Conservation (phyloP, 2,329 filamentous ascomycete genomes). For the Claviceps capensis region DNA sequence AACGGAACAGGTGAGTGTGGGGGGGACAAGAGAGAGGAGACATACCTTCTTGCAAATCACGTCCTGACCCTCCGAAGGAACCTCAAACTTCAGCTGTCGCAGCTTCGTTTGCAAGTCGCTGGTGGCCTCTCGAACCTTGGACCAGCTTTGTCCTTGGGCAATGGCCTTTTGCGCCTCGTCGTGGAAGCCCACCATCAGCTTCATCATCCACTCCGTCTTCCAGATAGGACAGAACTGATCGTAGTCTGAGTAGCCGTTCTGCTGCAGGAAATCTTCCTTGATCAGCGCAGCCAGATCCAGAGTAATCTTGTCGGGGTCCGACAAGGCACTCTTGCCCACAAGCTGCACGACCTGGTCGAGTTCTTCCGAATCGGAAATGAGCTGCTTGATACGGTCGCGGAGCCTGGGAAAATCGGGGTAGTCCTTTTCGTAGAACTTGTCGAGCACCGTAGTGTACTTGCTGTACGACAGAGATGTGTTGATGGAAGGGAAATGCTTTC, state of each 20-base stretch:
- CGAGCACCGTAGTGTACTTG: conserved; percentile 82
- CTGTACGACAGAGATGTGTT: conserved; percentile 91
- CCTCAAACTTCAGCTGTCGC: conserved; percentile 91
- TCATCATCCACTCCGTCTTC: conserved; percentile 99
- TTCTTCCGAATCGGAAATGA: conserved; percentile 90
- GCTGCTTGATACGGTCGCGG: conserved; percentile 83
- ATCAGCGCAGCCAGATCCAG: conserved; percentile 80
- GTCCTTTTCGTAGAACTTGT: conserved; percentile 89
- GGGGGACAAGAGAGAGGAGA: background rate
- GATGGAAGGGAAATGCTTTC: conserved; percentile 98
- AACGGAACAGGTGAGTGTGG: background rate
- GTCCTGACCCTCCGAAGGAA: conserved; percentile 75
- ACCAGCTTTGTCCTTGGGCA: conserved; percentile 80
- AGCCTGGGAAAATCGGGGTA: conserved; percentile 88
- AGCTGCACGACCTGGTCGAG: conserved; percentile 97
- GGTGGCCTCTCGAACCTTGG: conserved; percentile 84
- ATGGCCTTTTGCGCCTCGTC: conserved; percentile 96
- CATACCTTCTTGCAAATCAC: conserved; percentile 66
- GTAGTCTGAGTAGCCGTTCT: conserved; percentile 98
- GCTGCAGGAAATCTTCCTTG: conserved; percentile 98
- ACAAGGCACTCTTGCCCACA: conserved; percentile 91
- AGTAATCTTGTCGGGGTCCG: conserved; percentile 96
- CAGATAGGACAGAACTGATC: conserved; percentile 98
- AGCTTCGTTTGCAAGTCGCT: conserved; percentile 73
- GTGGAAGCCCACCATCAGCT: conserved; percentile 95